Conservation (phyloP, 1,284 basidiomycete species). For the Ceratobasidium sp. region DNA sequence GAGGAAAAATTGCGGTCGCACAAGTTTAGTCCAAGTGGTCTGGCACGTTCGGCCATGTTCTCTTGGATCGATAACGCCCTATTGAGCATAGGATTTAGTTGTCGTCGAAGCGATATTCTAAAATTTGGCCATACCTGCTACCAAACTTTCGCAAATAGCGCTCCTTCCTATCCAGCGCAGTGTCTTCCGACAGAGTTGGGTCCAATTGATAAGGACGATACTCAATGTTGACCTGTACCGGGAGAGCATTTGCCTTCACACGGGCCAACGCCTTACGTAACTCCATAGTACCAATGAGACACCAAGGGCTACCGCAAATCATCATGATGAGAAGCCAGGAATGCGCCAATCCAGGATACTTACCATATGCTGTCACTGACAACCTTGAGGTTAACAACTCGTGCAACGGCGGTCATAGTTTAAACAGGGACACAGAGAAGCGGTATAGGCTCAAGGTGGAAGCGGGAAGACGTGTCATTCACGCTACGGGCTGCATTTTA, state of each 20-base stretch:
- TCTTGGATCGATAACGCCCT: conserved; percentile 63
- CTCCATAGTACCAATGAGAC: conserved; percentile 78
- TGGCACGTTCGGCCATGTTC: conserved; percentile 60
- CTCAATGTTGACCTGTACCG: conserved; percentile 73
- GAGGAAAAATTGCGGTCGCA: conserved; percentile 55
- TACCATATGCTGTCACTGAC: conserved; percentile 38
- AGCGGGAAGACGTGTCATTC: not conserved
- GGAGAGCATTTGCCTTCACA: conserved; percentile 67
- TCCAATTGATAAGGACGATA: conserved; percentile 79
- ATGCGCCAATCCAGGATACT: not conserved
- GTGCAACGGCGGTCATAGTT: conserved; percentile 19
- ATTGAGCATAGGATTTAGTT: conserved; percentile 53
- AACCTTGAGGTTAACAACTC: conserved; percentile 33
- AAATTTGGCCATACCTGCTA: conserved; percentile 49
- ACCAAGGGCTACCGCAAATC: conserved; percentile 64
- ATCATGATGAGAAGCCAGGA: not conserved
- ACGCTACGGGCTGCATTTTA: not conserved
- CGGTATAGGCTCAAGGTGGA: not conserved
- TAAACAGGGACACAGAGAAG: not conserved
- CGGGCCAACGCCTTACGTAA: conserved; percentile 69
- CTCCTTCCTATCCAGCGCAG: conserved; percentile 60
- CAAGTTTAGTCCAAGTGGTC: conserved; percentile 72
- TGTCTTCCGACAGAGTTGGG: conserved; percentile 60
- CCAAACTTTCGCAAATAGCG: conserved; percentile 69
- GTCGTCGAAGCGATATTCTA: not conserved